A percentile compares a stretch with the other conserved stretches of the same genome.
phyloP scores from a whole-genome alignment of 2,329 filamentous ascomycete genomes.

The Cladosporium cucumerinum region DNA sequence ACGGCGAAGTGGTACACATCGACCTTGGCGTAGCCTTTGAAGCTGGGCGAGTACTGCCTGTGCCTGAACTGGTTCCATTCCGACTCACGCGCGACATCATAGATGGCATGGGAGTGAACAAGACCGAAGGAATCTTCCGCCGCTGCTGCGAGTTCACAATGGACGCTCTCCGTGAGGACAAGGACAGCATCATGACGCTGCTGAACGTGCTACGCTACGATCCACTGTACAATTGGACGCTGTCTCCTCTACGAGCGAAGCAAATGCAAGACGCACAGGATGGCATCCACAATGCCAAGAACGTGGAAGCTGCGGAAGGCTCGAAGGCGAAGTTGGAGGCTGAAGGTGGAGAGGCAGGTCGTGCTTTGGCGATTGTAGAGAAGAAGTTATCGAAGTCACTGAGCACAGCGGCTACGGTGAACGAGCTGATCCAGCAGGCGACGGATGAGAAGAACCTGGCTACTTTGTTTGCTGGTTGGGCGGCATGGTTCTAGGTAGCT shows the following conservation, averaged over 20 bases:
- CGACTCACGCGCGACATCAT: constrained; percentile 89
- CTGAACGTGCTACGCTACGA: constrained; percentile 97
- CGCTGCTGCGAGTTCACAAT: constrained; percentile 98
- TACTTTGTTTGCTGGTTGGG: constrained; percentile 63
- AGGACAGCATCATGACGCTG: constrained; percentile 97
- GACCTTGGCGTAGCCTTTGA: constrained; percentile 97
- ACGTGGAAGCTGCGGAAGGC: constrained; percentile 35
- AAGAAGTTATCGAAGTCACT: constrained; percentile 95
- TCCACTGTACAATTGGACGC: constrained; percentile 92
- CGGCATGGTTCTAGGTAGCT: constrained; percentile 23
- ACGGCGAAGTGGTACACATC: constrained; percentile 93
- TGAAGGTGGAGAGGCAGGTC: constrained; percentile 77
- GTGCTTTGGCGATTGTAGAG: constrained; percentile 85
- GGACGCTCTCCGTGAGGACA: constrained; percentile 89
- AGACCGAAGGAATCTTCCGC: constrained; percentile 92
- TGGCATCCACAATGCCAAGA: constrained; percentile 46
- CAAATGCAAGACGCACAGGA: constrained; percentile 62
- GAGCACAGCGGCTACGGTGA: constrained; percentile 92
- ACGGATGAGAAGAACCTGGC: constrained; percentile 91
- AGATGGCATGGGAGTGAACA: constrained; percentile 93
- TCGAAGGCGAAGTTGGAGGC: constrained; percentile 42
- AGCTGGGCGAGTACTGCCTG: constrained; percentile 87
- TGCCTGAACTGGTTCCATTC: constrained; percentile 95
- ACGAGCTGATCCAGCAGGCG: constrained; percentile 93
- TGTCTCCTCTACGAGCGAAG: constrained; percentile 66